phyloP scores from a whole-genome alignment of 352 stramenopile genomes.

The Phytophthora capsici region DNA sequence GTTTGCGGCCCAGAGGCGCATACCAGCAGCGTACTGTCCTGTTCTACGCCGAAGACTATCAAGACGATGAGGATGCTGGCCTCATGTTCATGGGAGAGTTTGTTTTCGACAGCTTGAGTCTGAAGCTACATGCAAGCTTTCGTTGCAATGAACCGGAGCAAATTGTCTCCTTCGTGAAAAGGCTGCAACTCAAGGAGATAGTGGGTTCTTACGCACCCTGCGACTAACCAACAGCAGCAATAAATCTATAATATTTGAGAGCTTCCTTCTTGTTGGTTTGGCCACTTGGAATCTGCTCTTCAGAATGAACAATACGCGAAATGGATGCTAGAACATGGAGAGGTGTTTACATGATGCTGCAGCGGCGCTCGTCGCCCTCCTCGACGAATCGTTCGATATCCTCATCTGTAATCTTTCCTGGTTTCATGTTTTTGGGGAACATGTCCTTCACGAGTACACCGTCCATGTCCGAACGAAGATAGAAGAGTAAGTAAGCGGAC shows the following conservation, averaged over 20 bases:
- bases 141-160: constrained; percentile 57
- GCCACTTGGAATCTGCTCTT: constrained; percentile 24
- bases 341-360: constrained; percentile 78
- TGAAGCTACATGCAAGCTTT: constrained; percentile 73
- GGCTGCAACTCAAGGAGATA: constrained; percentile 78
- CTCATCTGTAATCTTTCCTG: constrained; percentile 87
- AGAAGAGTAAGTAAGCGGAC: constrained; percentile 93
- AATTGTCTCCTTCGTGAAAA: constrained; percentile 73
- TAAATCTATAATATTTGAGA: constrained; percentile 47
- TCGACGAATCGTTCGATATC: constrained; percentile 91
- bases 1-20: constrained; percentile 31
- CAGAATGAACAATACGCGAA: constrained; percentile 24
- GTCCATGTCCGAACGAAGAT: constrained; percentile 91
- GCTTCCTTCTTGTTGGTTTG: constrained; percentile 31
- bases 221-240: constrained; percentile 41
- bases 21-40: constrained; percentile 54
- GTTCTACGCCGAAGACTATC: constrained; percentile 50
- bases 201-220: constrained; percentile 71
- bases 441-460: constrained; percentile 81
- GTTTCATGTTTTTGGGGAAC: constrained; percentile 87
- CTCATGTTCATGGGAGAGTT: constrained; percentile 75
- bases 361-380: constrained; percentile 81
- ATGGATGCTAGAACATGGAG: constrained; percentile 11
- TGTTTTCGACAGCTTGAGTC: constrained; percentile 70
- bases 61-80: constrained; percentile 6